Evolutionary conservation across 257 asterid species (phyloP).

Genomic region (Knoxia roxburghii): DNA sequence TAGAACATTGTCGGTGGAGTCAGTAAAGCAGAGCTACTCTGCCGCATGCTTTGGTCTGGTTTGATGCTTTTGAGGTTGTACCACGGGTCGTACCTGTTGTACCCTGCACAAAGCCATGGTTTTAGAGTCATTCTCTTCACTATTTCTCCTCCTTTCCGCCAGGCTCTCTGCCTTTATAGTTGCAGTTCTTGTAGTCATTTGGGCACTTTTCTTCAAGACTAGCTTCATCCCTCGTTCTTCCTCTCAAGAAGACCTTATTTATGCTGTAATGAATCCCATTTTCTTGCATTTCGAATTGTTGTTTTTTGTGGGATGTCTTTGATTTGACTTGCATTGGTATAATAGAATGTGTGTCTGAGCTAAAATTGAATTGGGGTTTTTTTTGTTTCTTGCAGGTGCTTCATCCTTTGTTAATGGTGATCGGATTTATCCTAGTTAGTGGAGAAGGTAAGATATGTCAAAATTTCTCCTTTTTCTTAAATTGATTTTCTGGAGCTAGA

Average conservation of each 20-base stretch:
- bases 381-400: conserved; percentile 45
- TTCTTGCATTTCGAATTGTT: background rate
- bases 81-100: background rate
- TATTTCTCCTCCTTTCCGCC: conserved; percentile 41
- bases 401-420: conserved; percentile 88
- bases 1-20: conserved; percentile 17
- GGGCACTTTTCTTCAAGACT: conserved; percentile 64
- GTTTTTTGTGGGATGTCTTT: background rate
- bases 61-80: conserved; percentile 4
- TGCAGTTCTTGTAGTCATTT: conserved; percentile 60
- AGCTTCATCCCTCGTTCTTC: conserved; percentile 61
- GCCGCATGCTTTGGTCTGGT: background rate
- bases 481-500: too few relatives aligned
- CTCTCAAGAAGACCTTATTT: conserved; percentile 55
- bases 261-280: conserved; percentile 33
- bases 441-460: conserved; percentile 72
- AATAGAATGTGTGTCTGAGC: background rate
- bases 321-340: conserved; percentile 14
- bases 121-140: conserved; percentile 23
- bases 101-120: conserved; percentile 36
- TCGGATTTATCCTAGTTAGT: conserved; percentile 78
- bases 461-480: too few relatives aligned
- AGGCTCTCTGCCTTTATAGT: conserved; percentile 59
- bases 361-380: background rate
- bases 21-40: conserved; percentile 11